Evolutionary conservation across 805 yeast genomes (phyloP).

Genomic region (Priceomyces medius): DNA sequence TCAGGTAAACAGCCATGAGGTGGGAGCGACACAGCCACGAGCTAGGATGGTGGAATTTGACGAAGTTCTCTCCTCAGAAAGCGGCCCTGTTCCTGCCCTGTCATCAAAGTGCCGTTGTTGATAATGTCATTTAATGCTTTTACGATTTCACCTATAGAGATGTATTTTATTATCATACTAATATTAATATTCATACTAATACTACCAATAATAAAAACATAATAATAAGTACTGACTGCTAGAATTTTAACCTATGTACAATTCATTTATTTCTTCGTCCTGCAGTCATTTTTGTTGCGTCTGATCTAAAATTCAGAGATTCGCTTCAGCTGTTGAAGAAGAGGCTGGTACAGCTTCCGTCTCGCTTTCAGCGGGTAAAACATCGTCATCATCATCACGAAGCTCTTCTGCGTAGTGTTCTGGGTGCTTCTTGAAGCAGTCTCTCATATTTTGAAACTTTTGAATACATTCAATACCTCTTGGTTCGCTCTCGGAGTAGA

Average conservation of each 20-base stretch:
- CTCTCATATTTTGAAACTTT: constrained; percentile 88
- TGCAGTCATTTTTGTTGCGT: no score
- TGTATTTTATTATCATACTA: background rate
- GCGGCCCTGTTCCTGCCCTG: background rate
- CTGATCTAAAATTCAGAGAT: no score
- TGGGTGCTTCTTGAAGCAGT: constrained; percentile 89
- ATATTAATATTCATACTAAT: background rate
- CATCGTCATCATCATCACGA: constrained; percentile 65
- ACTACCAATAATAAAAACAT: background rate
- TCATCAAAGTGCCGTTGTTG: background rate
- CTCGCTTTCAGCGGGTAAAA: no score
- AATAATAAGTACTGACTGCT: no score
- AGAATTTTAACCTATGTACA: no score
- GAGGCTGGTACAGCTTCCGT: no score
- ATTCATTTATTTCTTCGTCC: no score
- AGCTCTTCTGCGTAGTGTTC: constrained; percentile 92
- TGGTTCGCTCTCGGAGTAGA: constrained; percentile 91
- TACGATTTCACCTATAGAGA: background rate
- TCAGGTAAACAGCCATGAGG: constrained; percentile 10
- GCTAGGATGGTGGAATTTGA: background rate
- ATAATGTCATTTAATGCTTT: background rate
- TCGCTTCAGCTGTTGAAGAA: no score
- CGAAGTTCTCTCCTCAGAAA: background rate
- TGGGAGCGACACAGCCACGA: background rate
- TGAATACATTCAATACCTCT: constrained; percentile 95